A percentile compares a stretch with the other conserved stretches of the same genome.
Conservation (phyloP, 73 alveolate species). For the Diophrys sp. region DNA sequence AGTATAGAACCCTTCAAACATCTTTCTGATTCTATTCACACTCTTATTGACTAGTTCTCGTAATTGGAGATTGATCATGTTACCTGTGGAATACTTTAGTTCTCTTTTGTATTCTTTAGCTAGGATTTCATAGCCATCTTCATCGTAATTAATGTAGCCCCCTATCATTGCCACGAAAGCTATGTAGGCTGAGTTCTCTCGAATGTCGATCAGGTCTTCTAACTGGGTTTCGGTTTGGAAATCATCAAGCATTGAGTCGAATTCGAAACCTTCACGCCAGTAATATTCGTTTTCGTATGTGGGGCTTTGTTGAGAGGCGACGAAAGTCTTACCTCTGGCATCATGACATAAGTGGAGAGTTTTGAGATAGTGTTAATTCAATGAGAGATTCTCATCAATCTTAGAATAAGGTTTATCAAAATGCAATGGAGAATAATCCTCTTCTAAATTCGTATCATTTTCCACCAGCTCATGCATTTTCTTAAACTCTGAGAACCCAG, state of each 20-base stretch:
- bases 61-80: constrained; percentile 56
- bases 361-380: background rate
- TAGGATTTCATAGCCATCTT: constrained; percentile 65
- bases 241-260: constrained; percentile 27
- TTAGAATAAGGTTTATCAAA: background rate
- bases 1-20: constrained; percentile 45
- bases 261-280: constrained; percentile 28
- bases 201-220: constrained; percentile 60
- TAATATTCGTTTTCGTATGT: constrained; percentile 10
- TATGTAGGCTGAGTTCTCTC: constrained; percentile 69
- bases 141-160: constrained; percentile 63
- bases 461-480: background rate
- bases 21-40: constrained; percentile 21
- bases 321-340: background rate
- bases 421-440: background rate
- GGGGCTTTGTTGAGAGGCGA: background rate
- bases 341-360: background rate
- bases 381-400: background rate
- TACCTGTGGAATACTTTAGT: constrained; percentile 61
- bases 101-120: constrained; percentile 73
- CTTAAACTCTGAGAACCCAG: constrained; percentile 26
- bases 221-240: constrained; percentile 33
- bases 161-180: constrained; percentile 59
- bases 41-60: constrained; percentile 60
- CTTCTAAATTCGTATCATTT: constrained; percentile 5